Base-by-base conservation (phyloP, 2,329 filamentous ascomycete genomes). In the Verticillium dahliae region DNA sequence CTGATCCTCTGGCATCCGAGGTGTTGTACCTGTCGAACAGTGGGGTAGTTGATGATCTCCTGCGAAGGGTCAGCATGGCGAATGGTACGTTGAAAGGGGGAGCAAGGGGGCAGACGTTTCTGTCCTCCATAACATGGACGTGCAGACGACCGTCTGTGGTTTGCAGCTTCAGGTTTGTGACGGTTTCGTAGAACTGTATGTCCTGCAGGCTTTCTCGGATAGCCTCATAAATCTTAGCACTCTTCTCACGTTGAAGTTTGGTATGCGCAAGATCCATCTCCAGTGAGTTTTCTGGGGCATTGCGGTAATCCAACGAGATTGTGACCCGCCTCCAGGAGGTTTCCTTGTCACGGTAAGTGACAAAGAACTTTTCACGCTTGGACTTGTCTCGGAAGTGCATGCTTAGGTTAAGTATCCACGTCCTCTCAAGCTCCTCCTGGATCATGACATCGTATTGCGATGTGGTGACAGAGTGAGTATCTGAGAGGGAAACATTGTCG, bases 331-430 rank as follows among this genome's bases (percentile, higher is more conserved):
- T 86, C 91, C 93, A 97, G 64, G 86, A 80, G 64, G 85, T 89
- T 3, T 91, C 87, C 57, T 85, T 84, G 73, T 96, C 90, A 57
- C 92, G 91, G 73, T 91, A 99, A 0, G 95, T 98, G 65, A 99
- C 88, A 74, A 98, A 99, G 79, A 98, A 98, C 74, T 99, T 99
- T 74, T 99, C 95, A 54, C 94, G 85, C 68, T 91, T 90, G 13
- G 93, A 96, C 69, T 90, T 89, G 76, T 99, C 95, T 62, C 93
- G 87, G 74, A 97, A 99, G 74, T 97, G 92, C 95, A 99, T 97
- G 75, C 92, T 97, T 63, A 98, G 83, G 71, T 99, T 99, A 67
- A 99, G 80, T 63, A 99, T 98, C 95, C 95, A 99, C 70, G 85
- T 88, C 63, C 82, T 85, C 70, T 97, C 92, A 61, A 97, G 82